Percentiles rank a stretch among this genome's conserved stretches.
These are phyloP conservation scores for Tilletia caries DNA, from an alignment of 1,284 basidiomycete genomes.

Conservation along the genomic window DNA sequence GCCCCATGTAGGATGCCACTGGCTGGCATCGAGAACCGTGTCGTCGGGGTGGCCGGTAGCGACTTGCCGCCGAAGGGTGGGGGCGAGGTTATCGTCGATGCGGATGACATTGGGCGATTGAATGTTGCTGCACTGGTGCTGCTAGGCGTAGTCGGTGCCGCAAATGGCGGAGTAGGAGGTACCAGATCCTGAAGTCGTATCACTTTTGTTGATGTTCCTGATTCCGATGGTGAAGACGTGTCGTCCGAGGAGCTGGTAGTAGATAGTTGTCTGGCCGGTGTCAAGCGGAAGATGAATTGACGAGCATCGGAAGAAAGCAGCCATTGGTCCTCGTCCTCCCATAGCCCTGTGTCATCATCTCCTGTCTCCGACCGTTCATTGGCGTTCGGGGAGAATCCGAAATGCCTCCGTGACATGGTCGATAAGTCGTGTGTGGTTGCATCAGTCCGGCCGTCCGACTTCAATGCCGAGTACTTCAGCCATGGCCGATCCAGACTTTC, in stretches of 20 bases:
- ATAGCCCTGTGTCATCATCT: conserved; percentile 20
- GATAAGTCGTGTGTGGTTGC: not conserved
- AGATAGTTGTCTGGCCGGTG: not conserved
- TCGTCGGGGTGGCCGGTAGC: not conserved
- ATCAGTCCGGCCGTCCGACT: not conserved
- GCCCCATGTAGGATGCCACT: not conserved
- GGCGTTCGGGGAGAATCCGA: not conserved
- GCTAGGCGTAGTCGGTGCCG: not conserved
- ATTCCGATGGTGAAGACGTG: conserved; percentile 10
- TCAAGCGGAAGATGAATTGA: conserved; percentile 45
- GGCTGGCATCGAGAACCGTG: not conserved
- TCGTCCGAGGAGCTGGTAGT: conserved; percentile 4
- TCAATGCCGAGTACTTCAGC: conserved; percentile 1
- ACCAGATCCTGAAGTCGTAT: not conserved
- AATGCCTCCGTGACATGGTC: not conserved
- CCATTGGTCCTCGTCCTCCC: conserved; percentile 18
- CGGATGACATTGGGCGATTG: not conserved
- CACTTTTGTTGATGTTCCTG: not conserved
- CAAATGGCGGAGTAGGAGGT: not conserved
- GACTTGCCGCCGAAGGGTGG: not conserved
- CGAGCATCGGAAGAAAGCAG: conserved; percentile 40
- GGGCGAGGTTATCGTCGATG: not conserved
- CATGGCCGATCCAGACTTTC: conserved; percentile 25
- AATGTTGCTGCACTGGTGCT: too few species aligned
- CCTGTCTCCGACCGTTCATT: too few species aligned